These are phyloP conservation scores for Grigorovia jiainica DNA, from an alignment of 805 yeast species.

Conservation along the genomic window DNA sequence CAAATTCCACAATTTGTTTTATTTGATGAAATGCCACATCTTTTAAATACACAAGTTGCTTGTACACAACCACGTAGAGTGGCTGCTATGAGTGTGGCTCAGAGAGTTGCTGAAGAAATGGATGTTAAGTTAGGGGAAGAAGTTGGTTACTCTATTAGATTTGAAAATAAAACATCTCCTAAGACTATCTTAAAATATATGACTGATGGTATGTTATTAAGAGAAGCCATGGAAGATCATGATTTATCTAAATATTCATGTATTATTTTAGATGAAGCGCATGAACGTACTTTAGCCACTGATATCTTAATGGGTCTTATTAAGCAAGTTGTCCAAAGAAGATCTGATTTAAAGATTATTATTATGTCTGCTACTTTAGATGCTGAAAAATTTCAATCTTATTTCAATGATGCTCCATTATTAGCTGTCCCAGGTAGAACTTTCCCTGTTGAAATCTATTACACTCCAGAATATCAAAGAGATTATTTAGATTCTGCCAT, in stretches of 20 bases:
- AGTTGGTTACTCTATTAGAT: slow-evolving; percentile 92
- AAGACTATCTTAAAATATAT: slow-evolving; percentile 84
- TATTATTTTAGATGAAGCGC: slow-evolving; percentile 93
- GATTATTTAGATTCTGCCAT: slow-evolving; percentile 93
- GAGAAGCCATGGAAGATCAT: slow-evolving; percentile 98
- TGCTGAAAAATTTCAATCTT: slow-evolving; percentile 88
- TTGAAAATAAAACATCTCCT: slow-evolving; percentile 76
- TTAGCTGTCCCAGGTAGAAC: slow-evolving; percentile 98
- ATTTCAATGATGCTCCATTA: slow-evolving; percentile 86
- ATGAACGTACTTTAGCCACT: slow-evolving; percentile 93
- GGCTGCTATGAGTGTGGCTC: slow-evolving; percentile 98
- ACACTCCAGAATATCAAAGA: slow-evolving; percentile 93
- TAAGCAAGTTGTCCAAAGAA: slow-evolving; percentile 67
- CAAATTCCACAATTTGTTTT: slow-evolving; percentile 93
- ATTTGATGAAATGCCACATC: slow-evolving; percentile 87
- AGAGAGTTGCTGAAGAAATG: slow-evolving; percentile 95
- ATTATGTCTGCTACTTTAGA: slow-evolving; percentile 97
- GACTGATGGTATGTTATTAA: slow-evolving; percentile 97
- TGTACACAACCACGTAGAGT: slow-evolving; percentile 97
- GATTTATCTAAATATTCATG: slow-evolving; percentile 72
- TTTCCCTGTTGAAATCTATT: slow-evolving; percentile 91
- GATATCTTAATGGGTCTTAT: slow-evolving; percentile 93
- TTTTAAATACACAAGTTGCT: slow-evolving; percentile 76
- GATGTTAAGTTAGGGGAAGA: slow-evolving; percentile 88
- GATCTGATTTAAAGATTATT: slow-evolving; percentile 84